phyloP scores from a whole-genome alignment of 2,329 filamentous ascomycete genomes.

The Arthrobotrys sphaeroides region DNA sequence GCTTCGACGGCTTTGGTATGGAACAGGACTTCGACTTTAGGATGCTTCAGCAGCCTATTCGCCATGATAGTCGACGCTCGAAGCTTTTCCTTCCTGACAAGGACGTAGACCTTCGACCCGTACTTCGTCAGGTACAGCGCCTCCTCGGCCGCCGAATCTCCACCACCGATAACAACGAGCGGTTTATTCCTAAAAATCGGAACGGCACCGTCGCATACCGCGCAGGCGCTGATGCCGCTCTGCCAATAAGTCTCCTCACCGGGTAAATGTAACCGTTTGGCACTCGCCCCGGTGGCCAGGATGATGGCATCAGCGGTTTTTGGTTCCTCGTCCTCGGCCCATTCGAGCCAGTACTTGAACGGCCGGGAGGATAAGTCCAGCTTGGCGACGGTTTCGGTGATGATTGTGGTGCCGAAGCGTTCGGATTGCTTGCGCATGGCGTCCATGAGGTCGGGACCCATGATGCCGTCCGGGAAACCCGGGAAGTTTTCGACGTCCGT shows the following conservation, averaged over 20 bases:
- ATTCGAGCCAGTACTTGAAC: constrained; percentile 94
- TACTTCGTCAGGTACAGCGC: constrained; percentile 98
- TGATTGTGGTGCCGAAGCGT: constrained; percentile 89
- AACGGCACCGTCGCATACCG: constrained; percentile 95
- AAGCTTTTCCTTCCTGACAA: constrained; percentile 86
- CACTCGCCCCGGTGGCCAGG: constrained; percentile 93
- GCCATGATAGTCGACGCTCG: constrained; percentile 93
- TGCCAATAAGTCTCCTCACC: constrained; percentile 98
- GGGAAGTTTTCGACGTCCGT: constrained; percentile 99
- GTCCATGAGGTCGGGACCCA: constrained; percentile 90
- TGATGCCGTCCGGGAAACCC: constrained; percentile 88
- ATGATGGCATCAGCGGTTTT: constrained; percentile 93
- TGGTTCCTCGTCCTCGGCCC: constrained; percentile 77
- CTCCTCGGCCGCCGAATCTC: constrained; percentile 96
- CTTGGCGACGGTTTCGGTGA: constrained; percentile 89
- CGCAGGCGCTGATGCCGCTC: constrained; percentile 93
- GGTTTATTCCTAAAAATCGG: constrained; percentile 98
- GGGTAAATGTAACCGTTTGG: constrained; percentile 79
- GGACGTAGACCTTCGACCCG: constrained; percentile 89
- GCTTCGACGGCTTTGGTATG: constrained; percentile 84
- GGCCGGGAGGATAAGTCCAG: constrained; percentile 85
- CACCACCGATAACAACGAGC: constrained; percentile 92
- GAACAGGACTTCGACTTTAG: constrained; percentile 90
- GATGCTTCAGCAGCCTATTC: constrained; percentile 79
- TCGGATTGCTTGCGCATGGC: constrained; percentile 91